Base-by-base conservation (phyloP, 495 filamentous ascomycete species). In the Hypoxylon lenormandii region DNA sequence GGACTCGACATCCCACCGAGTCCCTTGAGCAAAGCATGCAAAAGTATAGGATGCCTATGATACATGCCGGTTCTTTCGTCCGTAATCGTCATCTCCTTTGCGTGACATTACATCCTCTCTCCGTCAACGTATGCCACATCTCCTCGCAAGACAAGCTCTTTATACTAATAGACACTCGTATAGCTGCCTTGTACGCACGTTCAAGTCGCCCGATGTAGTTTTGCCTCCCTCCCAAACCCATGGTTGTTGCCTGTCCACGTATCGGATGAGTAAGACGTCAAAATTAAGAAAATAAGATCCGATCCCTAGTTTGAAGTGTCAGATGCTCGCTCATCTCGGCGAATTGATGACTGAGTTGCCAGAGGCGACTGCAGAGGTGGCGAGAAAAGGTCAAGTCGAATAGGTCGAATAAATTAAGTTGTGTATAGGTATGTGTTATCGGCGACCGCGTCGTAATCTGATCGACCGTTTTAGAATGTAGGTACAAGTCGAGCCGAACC, bases 31-130 rank as follows among this genome's bases (percentile, higher is more conserved):
- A 18, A 18, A 8, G 42, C 42, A 19, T 3, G n/a, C 7, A 15
- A 16, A 3, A 5, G 38, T 59, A 47, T 40, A 36, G 23, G 19
- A 55, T 38, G 36, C 2, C 48, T 64, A 72, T 72, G 48, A 72
- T 55, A 21, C 46, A 56, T 54, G 38, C 15, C 46, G 33, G 52
- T 40, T 55, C 33, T 36, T 37, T 68, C 69, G 26, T 68, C 64
- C 64, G 64, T 64, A 55, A 69, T 72, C 69, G 64, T 72, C 64
- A 72, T 53, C 40, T 55, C 48, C 40, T 60, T 58, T 33, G 51
- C 57, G 54, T 52, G 62, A 52, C 55, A 60, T 66, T 49, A 37
- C 42, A 18, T 43, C 10, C 36, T 3, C 40, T n/a, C 26, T 43
- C 67, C 38, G 28, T 56, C 52, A 59, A 59, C 51, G 30, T 53